Percentiles rank a stretch among this genome's conserved stretches.
These are phyloP conservation scores for Graphilbum ipis-grandicollis DNA, from an alignment of 2,329 filamentous ascomycete species.

Conservation along the genomic window DNA sequence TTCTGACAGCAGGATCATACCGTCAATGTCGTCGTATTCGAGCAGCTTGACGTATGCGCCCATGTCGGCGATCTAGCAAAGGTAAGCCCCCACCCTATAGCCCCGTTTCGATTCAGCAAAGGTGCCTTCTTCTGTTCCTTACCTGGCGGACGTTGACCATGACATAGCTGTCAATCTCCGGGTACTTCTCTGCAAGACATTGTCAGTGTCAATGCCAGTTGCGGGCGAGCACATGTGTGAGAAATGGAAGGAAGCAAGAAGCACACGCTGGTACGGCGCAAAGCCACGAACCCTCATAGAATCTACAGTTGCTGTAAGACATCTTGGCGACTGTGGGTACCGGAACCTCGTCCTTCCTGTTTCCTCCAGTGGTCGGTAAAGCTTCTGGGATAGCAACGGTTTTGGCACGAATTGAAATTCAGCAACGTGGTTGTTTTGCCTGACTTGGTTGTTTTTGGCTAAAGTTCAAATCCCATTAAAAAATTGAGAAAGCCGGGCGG, in stretches of 20 bases:
- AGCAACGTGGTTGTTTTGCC: too few relatives aligned
- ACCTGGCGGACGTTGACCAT: conserved; percentile 93
- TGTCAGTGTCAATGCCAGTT: too few relatives aligned
- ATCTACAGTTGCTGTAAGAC: conserved; percentile 21
- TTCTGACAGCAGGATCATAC: conserved; percentile 98
- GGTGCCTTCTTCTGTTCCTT: conserved; percentile 16
- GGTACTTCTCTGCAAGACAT: conserved; percentile 44
- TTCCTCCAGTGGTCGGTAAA: not conserved
- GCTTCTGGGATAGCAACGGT: too few relatives aligned
- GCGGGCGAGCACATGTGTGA: too few relatives aligned
- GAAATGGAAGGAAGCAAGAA: not conserved
- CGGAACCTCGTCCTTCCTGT: not conserved
- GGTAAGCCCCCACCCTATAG: too few relatives aligned
- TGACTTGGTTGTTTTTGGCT: too few relatives aligned
- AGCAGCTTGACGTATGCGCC: conserved; percentile 98
- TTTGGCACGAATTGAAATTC: too few relatives aligned
- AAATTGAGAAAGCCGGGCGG: too few relatives aligned
- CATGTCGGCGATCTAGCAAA: conserved; percentile 99
- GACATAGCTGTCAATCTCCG: conserved; percentile 98
- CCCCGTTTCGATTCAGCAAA: too few relatives aligned
- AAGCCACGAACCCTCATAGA: conserved; percentile 18
- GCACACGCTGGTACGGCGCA: not conserved
- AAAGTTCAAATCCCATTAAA: too few relatives aligned
- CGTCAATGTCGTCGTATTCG: conserved; percentile 99
- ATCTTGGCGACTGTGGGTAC: conserved; percentile 13